Evolutionary conservation across 345 rosid species (phyloP).

Genomic region (Citrus unshiu): DNA sequence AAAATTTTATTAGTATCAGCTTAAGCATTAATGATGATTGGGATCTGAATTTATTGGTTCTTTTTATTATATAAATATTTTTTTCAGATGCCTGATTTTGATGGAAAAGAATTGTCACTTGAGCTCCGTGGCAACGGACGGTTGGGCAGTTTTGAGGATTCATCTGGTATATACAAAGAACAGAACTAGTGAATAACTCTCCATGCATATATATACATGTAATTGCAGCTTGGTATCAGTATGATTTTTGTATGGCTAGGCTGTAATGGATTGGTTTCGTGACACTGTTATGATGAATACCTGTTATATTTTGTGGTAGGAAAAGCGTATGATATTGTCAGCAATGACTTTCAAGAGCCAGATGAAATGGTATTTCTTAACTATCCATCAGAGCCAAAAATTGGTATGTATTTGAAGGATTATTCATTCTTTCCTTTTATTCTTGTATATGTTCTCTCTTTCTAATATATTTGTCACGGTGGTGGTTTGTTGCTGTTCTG

Average conservation of each 20-base stretch:
- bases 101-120: constrained; percentile 47
- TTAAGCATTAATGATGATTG: background rate
- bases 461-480: background rate
- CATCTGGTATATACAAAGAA: constrained; percentile 38
- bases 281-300: background rate
- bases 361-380: constrained; percentile 56
- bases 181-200: background rate
- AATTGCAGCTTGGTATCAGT: background rate
- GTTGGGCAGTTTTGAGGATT: constrained; percentile 55
- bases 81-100: constrained; percentile 55
- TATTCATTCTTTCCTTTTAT: constrained; percentile 1
- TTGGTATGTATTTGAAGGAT: constrained; percentile 31
- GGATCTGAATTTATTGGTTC: background rate
- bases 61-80: constrained; percentile 1
- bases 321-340: constrained; percentile 50
- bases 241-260: background rate
- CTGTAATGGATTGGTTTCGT: background rate
- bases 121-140: constrained; percentile 44
- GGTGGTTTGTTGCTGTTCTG: background rate
- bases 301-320: constrained; percentile 39
- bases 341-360: constrained; percentile 44
- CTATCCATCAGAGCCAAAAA: constrained; percentile 42
- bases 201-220: background rate
- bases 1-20: too few species aligned
- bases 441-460: background rate